These are phyloP conservation scores for Colletotrichum nymphaeae DNA, from an alignment of 2,329 filamentous ascomycete species.

Conservation along the genomic window DNA sequence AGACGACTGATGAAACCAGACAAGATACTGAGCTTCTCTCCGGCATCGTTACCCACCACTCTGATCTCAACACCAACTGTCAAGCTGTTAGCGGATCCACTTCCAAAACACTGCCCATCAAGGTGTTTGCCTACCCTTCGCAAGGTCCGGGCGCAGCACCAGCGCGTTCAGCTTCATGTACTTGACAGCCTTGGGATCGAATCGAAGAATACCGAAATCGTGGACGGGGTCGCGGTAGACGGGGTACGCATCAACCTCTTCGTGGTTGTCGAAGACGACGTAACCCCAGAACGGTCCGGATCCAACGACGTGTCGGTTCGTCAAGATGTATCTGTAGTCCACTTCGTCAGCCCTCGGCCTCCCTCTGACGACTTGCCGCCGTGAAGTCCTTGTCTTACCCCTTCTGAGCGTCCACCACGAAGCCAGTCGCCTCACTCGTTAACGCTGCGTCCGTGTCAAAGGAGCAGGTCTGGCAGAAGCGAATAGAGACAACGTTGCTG, in stretches of 20 bases:
- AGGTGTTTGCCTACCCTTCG: slow-evolving; percentile 62
- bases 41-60: slow-evolving; percentile 97
- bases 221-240: slow-evolving; percentile 98
- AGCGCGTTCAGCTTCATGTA: slow-evolving; percentile 93
- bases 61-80: slow-evolving; percentile 91
- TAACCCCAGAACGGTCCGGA: slow-evolving; percentile 98
- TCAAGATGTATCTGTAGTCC: slow-evolving; percentile 75
- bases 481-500: slow-evolving; percentile 96
- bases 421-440: slow-evolving; percentile 95
- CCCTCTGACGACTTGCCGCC: background rate
- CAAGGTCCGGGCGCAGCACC: slow-evolving; percentile 84
- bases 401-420: slow-evolving; percentile 93
- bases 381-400: slow-evolving; percentile 66
- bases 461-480: slow-evolving; percentile 97
- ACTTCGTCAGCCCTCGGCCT: background rate
- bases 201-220: slow-evolving; percentile 96
- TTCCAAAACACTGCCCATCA: slow-evolving; percentile 23
- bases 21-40: slow-evolving; percentile 97
- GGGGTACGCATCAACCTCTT: slow-evolving; percentile 93
- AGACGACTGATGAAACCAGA: slow-evolving; percentile 97
- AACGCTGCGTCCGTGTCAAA: slow-evolving; percentile 97
- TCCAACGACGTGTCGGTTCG: slow-evolving; percentile 93
- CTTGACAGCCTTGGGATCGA: slow-evolving; percentile 95
- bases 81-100: slow-evolving; percentile 33
- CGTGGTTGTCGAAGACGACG: slow-evolving; percentile 98